These are phyloP conservation scores for Cyclotella baltica DNA, from an alignment of 108 stramenopile species.

Conservation along the genomic window DNA sequence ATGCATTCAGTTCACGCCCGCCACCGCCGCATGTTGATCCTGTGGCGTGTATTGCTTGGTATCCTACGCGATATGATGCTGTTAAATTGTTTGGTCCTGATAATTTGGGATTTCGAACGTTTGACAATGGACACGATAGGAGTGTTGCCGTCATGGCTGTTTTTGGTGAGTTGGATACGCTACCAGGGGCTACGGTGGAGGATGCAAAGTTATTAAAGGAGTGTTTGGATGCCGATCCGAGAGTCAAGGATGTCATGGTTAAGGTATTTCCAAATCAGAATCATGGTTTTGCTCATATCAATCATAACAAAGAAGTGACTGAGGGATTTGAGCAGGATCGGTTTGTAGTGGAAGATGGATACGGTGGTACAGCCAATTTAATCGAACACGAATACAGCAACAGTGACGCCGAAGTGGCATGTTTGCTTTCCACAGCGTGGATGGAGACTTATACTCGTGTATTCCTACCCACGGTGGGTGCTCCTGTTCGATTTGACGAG, in stretches of 20 bases:
- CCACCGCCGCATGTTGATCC: conserved; percentile 74
- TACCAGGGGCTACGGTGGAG: conserved; percentile 71
- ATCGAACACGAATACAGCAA: conserved; percentile 40
- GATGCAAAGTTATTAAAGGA: conserved; percentile 73
- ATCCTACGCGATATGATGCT: conserved; percentile 84
- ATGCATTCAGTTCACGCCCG: conserved; percentile 68
- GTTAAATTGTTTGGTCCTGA: conserved; percentile 65
- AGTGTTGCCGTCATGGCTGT: conserved; percentile 81
- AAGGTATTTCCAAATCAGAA: conserved; percentile 85
- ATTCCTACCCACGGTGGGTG: conserved; percentile 80
- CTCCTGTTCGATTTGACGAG: conserved; percentile 68
- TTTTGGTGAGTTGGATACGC: conserved; percentile 74
- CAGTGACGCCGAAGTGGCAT: conserved; percentile 84
- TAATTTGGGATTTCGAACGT: conserved; percentile 49
- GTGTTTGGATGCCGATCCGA: conserved; percentile 66
- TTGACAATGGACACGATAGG: conserved; percentile 50
- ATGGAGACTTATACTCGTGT: conserved; percentile 87
- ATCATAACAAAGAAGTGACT: background rate
- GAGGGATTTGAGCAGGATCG: conserved; percentile 31
- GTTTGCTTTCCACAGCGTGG: conserved; percentile 84
- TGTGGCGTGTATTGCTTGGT: conserved; percentile 82
- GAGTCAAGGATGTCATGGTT: conserved; percentile 83
- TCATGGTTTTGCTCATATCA: conserved; percentile 88
- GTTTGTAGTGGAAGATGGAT: conserved; percentile 40
- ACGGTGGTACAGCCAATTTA: conserved; percentile 76